Conservation (phyloP, 345 rosid species). For the Eucalyptus caleyi region DNA sequence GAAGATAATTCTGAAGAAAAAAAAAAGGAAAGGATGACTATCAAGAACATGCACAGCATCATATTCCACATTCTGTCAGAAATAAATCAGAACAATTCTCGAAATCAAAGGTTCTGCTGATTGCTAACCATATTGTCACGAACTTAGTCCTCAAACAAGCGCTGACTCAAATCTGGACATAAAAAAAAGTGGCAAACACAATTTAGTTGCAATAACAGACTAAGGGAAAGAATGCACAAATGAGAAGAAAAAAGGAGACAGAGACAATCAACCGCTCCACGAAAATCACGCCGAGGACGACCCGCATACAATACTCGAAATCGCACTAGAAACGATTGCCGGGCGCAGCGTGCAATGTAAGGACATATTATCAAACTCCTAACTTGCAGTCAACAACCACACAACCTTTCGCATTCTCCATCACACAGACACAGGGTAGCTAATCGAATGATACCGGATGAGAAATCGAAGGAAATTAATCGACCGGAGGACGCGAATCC, state of each 20-base stretch:
- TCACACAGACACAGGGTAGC: not conserved
- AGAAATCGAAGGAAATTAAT: not conserved
- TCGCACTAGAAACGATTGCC: not conserved
- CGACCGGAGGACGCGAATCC: not conserved
- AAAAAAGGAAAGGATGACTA: not conserved
- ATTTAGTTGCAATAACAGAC: not conserved
- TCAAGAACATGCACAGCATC: not conserved
- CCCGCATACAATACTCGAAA: not conserved
- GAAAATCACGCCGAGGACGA: not conserved
- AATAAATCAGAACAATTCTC: not conserved
- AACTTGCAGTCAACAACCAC: not conserved
- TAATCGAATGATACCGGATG: not conserved
- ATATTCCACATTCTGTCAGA: not conserved
- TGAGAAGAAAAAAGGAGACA: not conserved
- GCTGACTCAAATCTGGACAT: not conserved
- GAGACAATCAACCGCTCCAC: not conserved
- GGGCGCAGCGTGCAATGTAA: not conserved
- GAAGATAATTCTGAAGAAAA: constrained; percentile 54
- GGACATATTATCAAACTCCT: not conserved
- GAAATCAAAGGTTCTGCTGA: not conserved
- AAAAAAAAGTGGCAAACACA: not conserved
- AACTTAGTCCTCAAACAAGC: not conserved
- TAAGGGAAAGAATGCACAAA: not conserved
- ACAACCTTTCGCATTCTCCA: not conserved
- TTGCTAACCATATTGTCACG: not conserved